Conservation (phyloP, 108 stramenopile genomes). For the Pseudonitzschia delicatissima region DNA sequence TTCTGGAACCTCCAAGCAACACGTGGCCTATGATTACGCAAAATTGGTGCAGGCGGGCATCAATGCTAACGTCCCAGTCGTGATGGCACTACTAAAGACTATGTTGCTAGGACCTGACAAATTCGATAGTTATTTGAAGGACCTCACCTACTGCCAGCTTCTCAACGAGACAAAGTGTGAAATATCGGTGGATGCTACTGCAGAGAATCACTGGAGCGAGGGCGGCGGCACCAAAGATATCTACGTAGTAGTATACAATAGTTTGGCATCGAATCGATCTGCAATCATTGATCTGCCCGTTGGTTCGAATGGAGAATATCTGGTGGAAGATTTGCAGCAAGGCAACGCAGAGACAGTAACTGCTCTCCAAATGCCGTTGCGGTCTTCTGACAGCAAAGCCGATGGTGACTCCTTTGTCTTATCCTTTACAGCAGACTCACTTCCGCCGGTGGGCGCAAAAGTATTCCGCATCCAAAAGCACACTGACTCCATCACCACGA, state of each 20-base stretch:
- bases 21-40: constrained; percentile 91
- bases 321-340: constrained; percentile 25
- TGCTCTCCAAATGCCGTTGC: neutral
- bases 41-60: constrained; percentile 68
- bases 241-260: constrained; percentile 83
- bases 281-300: constrained; percentile 75
- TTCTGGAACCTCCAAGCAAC: constrained; percentile 87
- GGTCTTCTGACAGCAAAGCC: neutral
- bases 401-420: constrained; percentile 13
- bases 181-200: constrained; percentile 40
- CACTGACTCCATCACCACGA: neutral
- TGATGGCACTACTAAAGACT: constrained; percentile 40
- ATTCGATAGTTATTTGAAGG: constrained; percentile 7
- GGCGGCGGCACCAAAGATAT: constrained; percentile 29
- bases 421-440: constrained; percentile 2
- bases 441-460: constrained; percentile 24
- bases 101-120: neutral
- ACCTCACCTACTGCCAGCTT: constrained; percentile 64
- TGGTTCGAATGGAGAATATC: constrained; percentile 53
- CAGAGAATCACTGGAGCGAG: neutral
- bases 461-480: constrained; percentile 15
- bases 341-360: constrained; percentile 13
- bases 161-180: constrained; percentile 87
- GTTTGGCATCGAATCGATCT: constrained; percentile 48
- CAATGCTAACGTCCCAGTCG: constrained; percentile 44